A percentile compares a stretch with the other conserved stretches of the same genome.
Evolutionary conservation across 129 eudicot species (phyloP).

Genomic region (Smallanthus sonchifolius): DNA sequence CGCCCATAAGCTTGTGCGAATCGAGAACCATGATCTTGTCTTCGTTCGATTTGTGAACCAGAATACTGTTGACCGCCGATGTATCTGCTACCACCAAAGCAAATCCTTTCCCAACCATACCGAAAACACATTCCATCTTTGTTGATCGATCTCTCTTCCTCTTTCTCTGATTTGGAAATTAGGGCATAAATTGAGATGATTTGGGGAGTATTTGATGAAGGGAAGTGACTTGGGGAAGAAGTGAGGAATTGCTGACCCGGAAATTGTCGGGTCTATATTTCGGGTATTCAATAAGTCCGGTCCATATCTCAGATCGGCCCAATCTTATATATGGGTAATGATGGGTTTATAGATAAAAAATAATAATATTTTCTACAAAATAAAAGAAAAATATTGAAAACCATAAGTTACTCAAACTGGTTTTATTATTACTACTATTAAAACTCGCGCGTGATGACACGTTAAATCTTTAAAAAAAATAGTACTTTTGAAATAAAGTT

Average conservation of each 20-base stretch:
- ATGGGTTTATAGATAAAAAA: too few relatives aligned
- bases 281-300: background rate
- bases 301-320: background rate
- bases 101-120: conserved; percentile 81
- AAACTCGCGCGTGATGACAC: too few relatives aligned
- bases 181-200: background rate
- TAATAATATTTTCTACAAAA: too few relatives aligned
- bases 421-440: too few relatives aligned
- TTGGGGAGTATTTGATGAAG: background rate
- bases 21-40: conserved; percentile 93
- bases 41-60: conserved; percentile 90
- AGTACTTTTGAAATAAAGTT: too few relatives aligned
- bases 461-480: too few relatives aligned
- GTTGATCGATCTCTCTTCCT: conserved; percentile 3
- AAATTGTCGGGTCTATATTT: background rate
- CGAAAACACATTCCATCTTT: conserved; percentile 92
- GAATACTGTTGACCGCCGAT: conserved; percentile 94
- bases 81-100: conserved; percentile 90
- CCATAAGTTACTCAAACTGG: too few relatives aligned
- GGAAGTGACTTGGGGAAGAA: conserved; percentile 34
- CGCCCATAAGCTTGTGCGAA: conserved; percentile 97
- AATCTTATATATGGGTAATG: too few relatives aligned
- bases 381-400: too few relatives aligned
- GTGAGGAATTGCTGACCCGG: conserved; percentile 27
- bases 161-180: conserved; percentile 14